Evolutionary conservation across 352 stramenopile species (phyloP).

Genomic region (Elongisporangium undulatum): DNA sequence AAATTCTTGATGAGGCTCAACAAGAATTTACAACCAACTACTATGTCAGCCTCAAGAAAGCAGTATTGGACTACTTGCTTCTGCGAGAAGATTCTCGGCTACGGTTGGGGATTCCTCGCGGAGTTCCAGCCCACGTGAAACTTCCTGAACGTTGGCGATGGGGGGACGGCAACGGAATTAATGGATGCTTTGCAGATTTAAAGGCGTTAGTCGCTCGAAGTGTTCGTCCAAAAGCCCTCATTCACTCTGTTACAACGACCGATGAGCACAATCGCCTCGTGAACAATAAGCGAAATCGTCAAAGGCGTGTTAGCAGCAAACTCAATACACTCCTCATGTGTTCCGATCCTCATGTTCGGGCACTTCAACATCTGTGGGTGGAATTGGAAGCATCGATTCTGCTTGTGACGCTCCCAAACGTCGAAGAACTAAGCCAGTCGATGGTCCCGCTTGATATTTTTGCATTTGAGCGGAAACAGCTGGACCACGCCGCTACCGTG

Average conservation of each 20-base stretch:
- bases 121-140: constrained; percentile 33
- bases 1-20: constrained; percentile 30
- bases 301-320: constrained; percentile 37
- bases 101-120: constrained; percentile 42
- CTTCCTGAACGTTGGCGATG: constrained; percentile 64
- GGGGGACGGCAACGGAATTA: constrained; percentile 42
- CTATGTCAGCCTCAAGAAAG: constrained; percentile 64
- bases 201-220: constrained; percentile 23
- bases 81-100: constrained; percentile 30
- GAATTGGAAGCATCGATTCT: constrained; percentile 39
- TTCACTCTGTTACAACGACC: neutral
- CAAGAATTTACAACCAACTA: constrained; percentile 58
- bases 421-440: constrained; percentile 15
- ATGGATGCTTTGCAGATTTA: constrained; percentile 49
- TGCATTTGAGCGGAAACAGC: constrained; percentile 47
- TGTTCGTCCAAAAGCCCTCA: neutral
- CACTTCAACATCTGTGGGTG: constrained; percentile 58
- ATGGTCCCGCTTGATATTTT: constrained; percentile 34
- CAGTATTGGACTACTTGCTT: constrained; percentile 71
- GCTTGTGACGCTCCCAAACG: constrained; percentile 42
- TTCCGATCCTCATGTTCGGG: constrained; percentile 38
- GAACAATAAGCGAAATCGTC: constrained; percentile 18
- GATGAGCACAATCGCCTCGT: constrained; percentile 2
- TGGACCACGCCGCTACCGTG: constrained; percentile 36
- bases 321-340: constrained; percentile 41